Conservation (phyloP, 805 yeast species). For the Ogataea kodamae region DNA sequence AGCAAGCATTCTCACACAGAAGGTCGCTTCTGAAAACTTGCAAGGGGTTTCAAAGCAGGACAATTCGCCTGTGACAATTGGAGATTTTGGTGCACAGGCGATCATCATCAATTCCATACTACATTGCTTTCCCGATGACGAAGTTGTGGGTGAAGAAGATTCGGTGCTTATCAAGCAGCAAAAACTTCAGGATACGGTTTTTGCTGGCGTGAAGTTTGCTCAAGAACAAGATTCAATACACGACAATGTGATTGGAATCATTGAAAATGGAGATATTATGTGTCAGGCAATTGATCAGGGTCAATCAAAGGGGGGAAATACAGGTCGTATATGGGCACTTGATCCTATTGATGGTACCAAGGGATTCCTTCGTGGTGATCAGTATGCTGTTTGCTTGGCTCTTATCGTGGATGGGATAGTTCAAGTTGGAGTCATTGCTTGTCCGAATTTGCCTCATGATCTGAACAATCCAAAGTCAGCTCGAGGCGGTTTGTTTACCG, state of each 20-base stretch:
- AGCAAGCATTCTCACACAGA: conserved; percentile 73
- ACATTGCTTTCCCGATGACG: conserved; percentile 77
- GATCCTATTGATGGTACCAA: conserved; percentile 99
- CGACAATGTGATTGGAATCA: conserved; percentile 36
- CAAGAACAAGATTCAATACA: conserved; percentile 42
- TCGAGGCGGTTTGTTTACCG: conserved; percentile 74
- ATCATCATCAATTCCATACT: conserved; percentile 80
- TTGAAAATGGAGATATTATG: conserved; percentile 46
- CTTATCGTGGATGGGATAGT: conserved; percentile 82
- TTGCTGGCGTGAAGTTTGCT: conserved; percentile 53
- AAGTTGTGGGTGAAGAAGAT: conserved; percentile 93
- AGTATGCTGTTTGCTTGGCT: conserved; percentile 93
- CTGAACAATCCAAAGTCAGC: conserved; percentile 36
- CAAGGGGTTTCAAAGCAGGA: conserved; percentile 74
- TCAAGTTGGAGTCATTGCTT: conserved; percentile 89
- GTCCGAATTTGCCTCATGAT: conserved; percentile 78
- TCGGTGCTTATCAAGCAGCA: conserved; percentile 61
- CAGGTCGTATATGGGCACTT: conserved; percentile 91
- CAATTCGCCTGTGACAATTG: conserved; percentile 92
- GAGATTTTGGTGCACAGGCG: conserved; percentile 96
- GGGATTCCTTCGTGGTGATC: conserved; percentile 94
- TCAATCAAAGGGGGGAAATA: conserved; percentile 68
- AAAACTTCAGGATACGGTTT: conserved; percentile 50
- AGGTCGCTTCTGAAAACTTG: conserved; percentile 53
- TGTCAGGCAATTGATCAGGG: conserved; percentile 75